A percentile compares a stretch with the other conserved stretches of the same genome.
phyloP scores from a whole-genome alignment of 331 rosid species.

The Ulmus americana region DNA sequence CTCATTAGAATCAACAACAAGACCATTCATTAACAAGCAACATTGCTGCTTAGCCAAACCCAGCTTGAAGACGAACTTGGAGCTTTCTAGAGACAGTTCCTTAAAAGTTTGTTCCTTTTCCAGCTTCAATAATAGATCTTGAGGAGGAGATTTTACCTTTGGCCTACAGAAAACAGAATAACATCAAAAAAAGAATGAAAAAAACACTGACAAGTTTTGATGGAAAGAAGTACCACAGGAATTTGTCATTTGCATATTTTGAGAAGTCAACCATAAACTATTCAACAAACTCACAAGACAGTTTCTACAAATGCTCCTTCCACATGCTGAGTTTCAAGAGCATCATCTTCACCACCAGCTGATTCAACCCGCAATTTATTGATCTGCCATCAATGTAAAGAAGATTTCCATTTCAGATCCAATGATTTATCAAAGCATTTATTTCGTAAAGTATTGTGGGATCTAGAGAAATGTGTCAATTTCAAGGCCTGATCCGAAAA shows the following conservation, averaged over 20 bases:
- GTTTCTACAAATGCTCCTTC: constrained; percentile 95
- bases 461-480: too few relatives aligned
- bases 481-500: too few relatives aligned
- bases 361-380: constrained; percentile 67
- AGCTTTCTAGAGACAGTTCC: constrained; percentile 68
- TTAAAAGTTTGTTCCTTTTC: constrained; percentile 65
- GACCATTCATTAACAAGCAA: constrained; percentile 87
- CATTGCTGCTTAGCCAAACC: constrained; percentile 67
- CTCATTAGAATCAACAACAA: constrained; percentile 74
- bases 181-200: constrained; percentile 7
- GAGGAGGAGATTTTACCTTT: constrained; percentile 83
- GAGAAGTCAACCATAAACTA: constrained; percentile 2
- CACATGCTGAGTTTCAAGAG: constrained; percentile 66
- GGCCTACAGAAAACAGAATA: constrained; percentile 49
- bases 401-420: neutral
- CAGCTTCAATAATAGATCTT: constrained; percentile 69
- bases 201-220: neutral
- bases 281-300: constrained; percentile 59
- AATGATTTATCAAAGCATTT: neutral
- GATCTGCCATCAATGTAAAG: constrained; percentile 40
- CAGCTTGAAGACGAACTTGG: constrained; percentile 64
- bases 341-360: constrained; percentile 50
- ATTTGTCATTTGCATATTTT: constrained; percentile 14
- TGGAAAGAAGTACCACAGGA: constrained; percentile 12
- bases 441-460: neutral